Evolutionary conservation across 2,329 filamentous ascomycete species (phyloP), one percentile per base, ranked within the genome.

Genomic region (Curvularia sp.): DNA sequence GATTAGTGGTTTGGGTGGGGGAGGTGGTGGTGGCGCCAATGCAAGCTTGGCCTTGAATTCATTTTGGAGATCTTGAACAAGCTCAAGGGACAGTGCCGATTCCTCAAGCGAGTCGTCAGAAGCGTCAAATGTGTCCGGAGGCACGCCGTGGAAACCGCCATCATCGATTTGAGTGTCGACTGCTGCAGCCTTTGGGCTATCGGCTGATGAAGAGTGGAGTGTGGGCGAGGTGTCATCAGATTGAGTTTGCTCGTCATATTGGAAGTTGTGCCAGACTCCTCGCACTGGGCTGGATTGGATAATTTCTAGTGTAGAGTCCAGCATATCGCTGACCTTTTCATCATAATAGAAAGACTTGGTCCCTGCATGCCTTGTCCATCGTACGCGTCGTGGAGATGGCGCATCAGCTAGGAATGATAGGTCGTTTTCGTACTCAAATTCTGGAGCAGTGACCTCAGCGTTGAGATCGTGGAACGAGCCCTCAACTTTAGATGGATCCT

Each of bases 251-350:
- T 44, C 49, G 5, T 65, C 57, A 26, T 54, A 53, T 2, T 61
- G 59, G 18, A 57, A 59, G n/a, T 46, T 51, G 6, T 55, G 55
- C 26, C 62, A 55, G 20, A 31, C 12, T n/a, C 48, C 49, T 41
- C 31, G 52, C 15, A 53, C 41, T 5, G 63, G 65, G 30, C 59
- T 64, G 5, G 57, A 66, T 7, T 50, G 43, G 41, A 70, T 65
- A 1, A 60, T 53, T 30, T 69, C 62, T 15, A 71, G 54, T 0
- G 64, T 67, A 7, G 66, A 63, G 28, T 70, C 68, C 13, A 66
- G 61, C 66, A 70, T 68, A 28, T 70, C 65, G 57, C 55, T 59
- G 30, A 70, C 61, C 18, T 49, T 57, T n/a, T 64, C 62, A 8
- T 72, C 68, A 28, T 52, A 49, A 39, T 62, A 70, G 41, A 66